Evolutionary conservation across 768 basidiomycete genomes (phyloP).

Genomic region (Mycena galopus): DNA sequence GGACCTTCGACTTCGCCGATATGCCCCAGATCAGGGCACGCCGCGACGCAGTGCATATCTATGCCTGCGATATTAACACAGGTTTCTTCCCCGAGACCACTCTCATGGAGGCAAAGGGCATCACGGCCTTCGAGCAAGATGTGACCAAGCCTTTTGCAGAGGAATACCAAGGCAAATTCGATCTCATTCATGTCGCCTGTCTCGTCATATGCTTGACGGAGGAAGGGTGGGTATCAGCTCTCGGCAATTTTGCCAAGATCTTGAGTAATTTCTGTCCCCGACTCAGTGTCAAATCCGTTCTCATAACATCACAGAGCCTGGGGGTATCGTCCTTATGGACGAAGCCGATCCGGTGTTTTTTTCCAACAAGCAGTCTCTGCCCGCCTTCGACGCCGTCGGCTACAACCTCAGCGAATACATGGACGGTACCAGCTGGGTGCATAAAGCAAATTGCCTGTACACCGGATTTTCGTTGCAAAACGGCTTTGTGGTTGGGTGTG

Average conservation of each 20-base stretch:
- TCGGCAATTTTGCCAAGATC: too few species aligned
- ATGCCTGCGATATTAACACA: background rate
- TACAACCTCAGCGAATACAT: background rate
- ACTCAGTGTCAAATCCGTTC: too few species aligned
- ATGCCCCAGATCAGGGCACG: background rate
- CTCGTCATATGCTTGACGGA: background rate
- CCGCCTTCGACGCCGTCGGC: background rate
- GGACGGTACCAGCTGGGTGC: background rate
- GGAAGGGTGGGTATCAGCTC: background rate
- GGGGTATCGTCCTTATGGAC: background rate
- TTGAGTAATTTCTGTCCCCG: too few species aligned
- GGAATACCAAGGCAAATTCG: background rate
- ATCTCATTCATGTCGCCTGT: background rate
- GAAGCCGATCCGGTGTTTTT: background rate
- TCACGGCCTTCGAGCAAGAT: background rate
- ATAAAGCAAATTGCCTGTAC: constrained; percentile 1
- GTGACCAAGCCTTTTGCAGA: background rate
- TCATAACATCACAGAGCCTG: background rate
- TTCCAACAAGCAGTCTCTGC: background rate
- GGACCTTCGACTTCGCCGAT: background rate
- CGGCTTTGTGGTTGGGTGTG: background rate
- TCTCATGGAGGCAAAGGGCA: background rate
- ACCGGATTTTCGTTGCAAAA: background rate
- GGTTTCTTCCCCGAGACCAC: background rate
- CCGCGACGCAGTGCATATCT: background rate